A percentile compares a stretch with the other conserved stretches of the same genome.
Evolutionary conservation across 1,284 basidiomycete species (phyloP).

Genomic region (Pterula multifida): DNA sequence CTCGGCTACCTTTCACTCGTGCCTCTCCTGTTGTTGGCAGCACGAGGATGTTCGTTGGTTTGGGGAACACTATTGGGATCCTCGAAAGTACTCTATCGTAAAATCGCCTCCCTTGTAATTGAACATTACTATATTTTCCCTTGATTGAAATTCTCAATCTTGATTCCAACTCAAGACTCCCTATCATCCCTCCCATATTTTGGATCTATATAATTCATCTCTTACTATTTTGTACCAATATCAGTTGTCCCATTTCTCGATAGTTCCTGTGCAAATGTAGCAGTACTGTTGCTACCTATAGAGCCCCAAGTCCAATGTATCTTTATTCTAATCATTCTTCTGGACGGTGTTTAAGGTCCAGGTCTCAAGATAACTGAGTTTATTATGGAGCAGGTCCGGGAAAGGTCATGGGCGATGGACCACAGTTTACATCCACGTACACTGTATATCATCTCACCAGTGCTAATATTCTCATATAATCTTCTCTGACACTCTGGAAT

Average conservation of each 20-base stretch:
- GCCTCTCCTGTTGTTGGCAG: constrained; percentile 44
- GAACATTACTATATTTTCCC: neutral
- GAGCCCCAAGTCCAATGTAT: no score
- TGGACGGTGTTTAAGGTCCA: no score
- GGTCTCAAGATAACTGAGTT: no score
- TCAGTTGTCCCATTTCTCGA: neutral
- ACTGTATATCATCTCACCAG: no score
- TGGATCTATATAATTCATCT: neutral
- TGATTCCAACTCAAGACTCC: neutral
- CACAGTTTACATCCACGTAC: no score
- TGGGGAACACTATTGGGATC: constrained; percentile 70
- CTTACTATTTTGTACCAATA: neutral
- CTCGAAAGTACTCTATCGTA: constrained; percentile 18
- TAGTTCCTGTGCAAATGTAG: neutral
- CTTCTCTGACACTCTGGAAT: constrained; percentile 77
- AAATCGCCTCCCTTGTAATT: neutral
- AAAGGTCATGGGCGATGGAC: no score
- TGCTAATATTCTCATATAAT: constrained; percentile 74
- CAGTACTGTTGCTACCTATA: no score
- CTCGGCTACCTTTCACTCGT: constrained; percentile 67
- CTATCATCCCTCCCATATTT: neutral
- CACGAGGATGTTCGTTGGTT: constrained; percentile 43
- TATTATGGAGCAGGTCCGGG: no score
- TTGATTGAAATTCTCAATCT: neutral
- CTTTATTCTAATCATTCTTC: no score